phyloP scores from a whole-genome alignment of 176 grass and related monocot species.

The Miscanthus lutarioriparius region DNA sequence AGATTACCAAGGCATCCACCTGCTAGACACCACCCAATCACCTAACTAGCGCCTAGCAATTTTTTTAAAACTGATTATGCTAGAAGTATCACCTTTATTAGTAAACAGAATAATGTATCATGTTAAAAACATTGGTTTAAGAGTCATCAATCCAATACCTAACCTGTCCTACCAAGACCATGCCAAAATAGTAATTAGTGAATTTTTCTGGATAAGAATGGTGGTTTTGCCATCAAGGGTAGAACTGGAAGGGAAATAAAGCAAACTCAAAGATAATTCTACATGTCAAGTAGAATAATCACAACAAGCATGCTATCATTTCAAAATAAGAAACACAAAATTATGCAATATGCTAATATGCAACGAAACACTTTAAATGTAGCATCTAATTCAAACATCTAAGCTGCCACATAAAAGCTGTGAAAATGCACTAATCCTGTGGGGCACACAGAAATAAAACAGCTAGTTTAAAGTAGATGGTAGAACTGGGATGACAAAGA shows the following conservation, averaged over 20 bases:
- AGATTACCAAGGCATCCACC: background rate
- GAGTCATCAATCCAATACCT: background rate
- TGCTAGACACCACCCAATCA: background rate
- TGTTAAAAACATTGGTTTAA: background rate
- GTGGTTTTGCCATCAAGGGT: background rate
- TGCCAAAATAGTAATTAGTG: background rate
- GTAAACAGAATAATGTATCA: background rate
- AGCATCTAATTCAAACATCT: background rate
- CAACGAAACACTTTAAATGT: background rate
- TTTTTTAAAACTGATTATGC: background rate
- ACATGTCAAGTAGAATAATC: conserved; percentile 9
- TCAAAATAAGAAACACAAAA: background rate
- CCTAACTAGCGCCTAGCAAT: background rate
- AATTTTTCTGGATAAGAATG: background rate
- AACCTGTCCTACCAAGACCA: background rate
- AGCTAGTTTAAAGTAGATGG: background rate
- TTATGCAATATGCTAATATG: background rate
- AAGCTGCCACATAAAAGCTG: background rate
- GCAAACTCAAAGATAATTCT: background rate
- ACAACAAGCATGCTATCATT: background rate
- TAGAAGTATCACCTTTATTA: background rate
- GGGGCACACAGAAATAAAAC: background rate
- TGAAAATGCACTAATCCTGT: background rate
- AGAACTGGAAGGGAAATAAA: background rate
- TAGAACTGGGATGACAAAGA: conserved; percentile 3